Conservation (phyloP, 306 rosid genomes). For the Morella rubra region DNA sequence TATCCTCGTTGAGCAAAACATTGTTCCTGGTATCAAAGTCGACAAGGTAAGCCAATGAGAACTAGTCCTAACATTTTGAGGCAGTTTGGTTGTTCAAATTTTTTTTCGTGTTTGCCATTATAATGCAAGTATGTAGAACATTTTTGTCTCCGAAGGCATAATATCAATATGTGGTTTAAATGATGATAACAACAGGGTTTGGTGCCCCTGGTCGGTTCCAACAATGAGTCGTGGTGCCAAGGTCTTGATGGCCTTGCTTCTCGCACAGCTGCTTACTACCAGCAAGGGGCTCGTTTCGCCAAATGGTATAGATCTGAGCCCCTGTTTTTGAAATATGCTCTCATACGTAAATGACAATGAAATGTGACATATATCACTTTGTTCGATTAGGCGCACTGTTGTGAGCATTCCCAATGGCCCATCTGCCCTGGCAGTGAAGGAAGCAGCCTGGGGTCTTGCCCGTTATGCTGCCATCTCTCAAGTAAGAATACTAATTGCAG, state of each 20-base stretch:
- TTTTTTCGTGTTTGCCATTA: not conserved
- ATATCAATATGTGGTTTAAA: constrained; percentile 17
- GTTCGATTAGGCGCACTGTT: constrained; percentile 66
- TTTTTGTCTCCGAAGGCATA: not conserved
- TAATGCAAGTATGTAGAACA: no score
- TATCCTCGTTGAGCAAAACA: constrained; percentile 59
- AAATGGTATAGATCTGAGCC: constrained; percentile 55
- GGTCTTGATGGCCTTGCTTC: constrained; percentile 94
- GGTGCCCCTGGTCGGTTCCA: constrained; percentile 79
- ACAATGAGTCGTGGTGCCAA: constrained; percentile 94
- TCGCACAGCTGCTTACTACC: constrained; percentile 87
- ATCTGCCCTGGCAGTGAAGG: constrained; percentile 88
- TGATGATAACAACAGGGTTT: constrained; percentile 57
- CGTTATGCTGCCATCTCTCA: constrained; percentile 95
- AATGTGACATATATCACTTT: constrained; percentile 12
- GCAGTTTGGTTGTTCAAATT: not conserved
- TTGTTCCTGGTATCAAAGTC: constrained; percentile 86
- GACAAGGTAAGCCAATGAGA: constrained; percentile 58
- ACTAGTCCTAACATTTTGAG: not conserved
- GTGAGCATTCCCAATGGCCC: constrained; percentile 99
- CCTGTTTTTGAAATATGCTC: not conserved
- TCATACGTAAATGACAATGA: not conserved
- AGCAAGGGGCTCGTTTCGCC: constrained; percentile 96
- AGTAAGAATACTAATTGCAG: constrained; percentile 40
- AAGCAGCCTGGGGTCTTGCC: constrained; percentile 93